Conservation (phyloP, 2,329 filamentous ascomycete genomes). For the Leptographium wingfieldii region DNA sequence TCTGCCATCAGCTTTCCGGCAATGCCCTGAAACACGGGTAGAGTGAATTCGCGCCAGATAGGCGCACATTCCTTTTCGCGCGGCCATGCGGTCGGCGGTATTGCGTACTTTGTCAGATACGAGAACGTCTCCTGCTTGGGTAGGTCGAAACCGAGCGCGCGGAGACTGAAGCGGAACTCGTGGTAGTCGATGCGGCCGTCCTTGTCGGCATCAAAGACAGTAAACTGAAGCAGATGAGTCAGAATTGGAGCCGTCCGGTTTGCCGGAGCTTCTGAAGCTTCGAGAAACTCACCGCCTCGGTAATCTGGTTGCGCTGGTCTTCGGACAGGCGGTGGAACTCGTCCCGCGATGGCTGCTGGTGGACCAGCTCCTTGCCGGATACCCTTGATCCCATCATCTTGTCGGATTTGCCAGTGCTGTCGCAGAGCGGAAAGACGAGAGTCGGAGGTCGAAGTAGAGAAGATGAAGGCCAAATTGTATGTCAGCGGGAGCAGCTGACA, state of each 20-base stretch:
- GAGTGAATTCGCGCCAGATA: slow-evolving; percentile 58
- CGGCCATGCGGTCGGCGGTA: slow-evolving; percentile 50
- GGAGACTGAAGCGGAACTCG: slow-evolving; percentile 92
- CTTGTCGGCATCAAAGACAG: slow-evolving; percentile 92
- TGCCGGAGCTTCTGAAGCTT: not conserved
- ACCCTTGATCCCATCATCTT: slow-evolving; percentile 14
- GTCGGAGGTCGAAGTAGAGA: not conserved
- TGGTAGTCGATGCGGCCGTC: slow-evolving; percentile 93
- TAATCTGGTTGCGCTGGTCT: slow-evolving; percentile 85
- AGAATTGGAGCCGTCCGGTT: not conserved
- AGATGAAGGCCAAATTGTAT: not conserved
- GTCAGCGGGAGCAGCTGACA: not conserved
- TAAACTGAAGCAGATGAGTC: slow-evolving; percentile 46
- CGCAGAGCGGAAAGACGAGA: not conserved
- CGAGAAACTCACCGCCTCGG: slow-evolving; percentile 56
- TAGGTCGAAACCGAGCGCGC: slow-evolving; percentile 87
- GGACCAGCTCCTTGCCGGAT: slow-evolving; percentile 12
- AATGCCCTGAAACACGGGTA: slow-evolving; percentile 60
- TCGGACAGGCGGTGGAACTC: slow-evolving; percentile 48
- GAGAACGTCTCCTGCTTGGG: slow-evolving; percentile 73
- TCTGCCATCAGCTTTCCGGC: slow-evolving; percentile 70
- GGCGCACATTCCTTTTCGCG: slow-evolving; percentile 41
- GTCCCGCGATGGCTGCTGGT: slow-evolving; percentile 20
- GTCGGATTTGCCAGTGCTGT: not conserved
- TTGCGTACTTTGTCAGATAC: slow-evolving; percentile 70